phyloP scores from a whole-genome alignment of 768 basidiomycete genomes.

The Chalciporus pseudorubinellus region DNA sequence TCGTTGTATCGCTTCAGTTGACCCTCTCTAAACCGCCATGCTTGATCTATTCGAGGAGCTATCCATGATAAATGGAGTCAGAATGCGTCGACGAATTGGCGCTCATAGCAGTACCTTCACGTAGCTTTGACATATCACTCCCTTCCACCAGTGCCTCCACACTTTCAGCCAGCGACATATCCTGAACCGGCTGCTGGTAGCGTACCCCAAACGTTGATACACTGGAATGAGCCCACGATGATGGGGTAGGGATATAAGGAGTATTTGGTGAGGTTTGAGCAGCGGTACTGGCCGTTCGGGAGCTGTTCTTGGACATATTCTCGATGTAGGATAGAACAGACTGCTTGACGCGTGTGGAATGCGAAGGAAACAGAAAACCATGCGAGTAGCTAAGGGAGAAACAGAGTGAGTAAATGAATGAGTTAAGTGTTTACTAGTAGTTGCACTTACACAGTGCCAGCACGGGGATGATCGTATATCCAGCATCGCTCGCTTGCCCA shows the following conservation, averaged over 20 bases:
- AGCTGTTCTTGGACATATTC: constrained; percentile 37
- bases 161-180: constrained; percentile 64
- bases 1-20: constrained; percentile 59
- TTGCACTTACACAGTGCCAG: constrained; percentile 79
- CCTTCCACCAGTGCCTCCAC: constrained; percentile 95
- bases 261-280: constrained; percentile 19
- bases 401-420: background rate
- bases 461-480: constrained; percentile 97
- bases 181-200: constrained; percentile 67
- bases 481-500: constrained; percentile 94
- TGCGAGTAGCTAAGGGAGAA: constrained; percentile 77
- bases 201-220: constrained; percentile 82
- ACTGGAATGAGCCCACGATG: constrained; percentile 73
- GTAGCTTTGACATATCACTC: constrained; percentile 72
- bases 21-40: constrained; percentile 75
- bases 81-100: background rate
- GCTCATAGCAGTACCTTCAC: constrained; percentile 48
- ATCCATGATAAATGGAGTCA: constrained; percentile 41
- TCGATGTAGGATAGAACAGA: constrained; percentile 54
- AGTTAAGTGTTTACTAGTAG: background rate
- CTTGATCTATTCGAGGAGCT: constrained; percentile 57
- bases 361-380: constrained; percentile 92
- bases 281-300: constrained; percentile 27
- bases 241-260: constrained; percentile 42
- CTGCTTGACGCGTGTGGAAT: constrained; percentile 66